phyloP scores from a whole-genome alignment of 2,329 filamentous ascomycete species.

The Clarireedia hainanense region DNA sequence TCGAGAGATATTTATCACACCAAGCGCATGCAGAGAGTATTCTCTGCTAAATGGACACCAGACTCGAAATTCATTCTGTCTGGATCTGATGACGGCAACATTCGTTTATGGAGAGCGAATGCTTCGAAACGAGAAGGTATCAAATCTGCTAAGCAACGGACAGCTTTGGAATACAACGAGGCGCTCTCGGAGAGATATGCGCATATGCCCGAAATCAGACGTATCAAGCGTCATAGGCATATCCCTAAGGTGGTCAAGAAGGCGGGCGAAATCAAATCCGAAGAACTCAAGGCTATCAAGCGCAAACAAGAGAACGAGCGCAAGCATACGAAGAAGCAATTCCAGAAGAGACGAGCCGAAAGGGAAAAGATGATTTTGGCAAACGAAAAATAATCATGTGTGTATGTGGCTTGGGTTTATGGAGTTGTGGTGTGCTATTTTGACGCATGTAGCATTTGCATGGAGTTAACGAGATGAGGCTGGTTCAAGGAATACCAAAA shows the following conservation, averaged over 20 bases:
- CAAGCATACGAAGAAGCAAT: slow-evolving; percentile 80
- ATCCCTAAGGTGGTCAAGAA: slow-evolving; percentile 92
- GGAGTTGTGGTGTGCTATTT: slow-evolving; percentile 1
- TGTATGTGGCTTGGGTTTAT: neutral
- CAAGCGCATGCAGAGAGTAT: slow-evolving; percentile 94
- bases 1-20: slow-evolving; percentile 94
- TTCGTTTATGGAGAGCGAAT: slow-evolving; percentile 81
- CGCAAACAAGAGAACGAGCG: slow-evolving; percentile 89
- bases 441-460: slow-evolving; percentile 9
- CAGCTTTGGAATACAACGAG: slow-evolving; percentile 87
- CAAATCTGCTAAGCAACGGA: slow-evolving; percentile 75
- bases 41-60: slow-evolving; percentile 75
- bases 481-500: slow-evolving; percentile 7
- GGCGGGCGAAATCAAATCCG: slow-evolving; percentile 86
- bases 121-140: slow-evolving; percentile 78
- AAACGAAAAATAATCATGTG: slow-evolving; percentile 21
- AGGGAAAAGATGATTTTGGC: slow-evolving; percentile 89
- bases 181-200: slow-evolving; percentile 75
- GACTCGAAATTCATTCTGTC: slow-evolving; percentile 86
- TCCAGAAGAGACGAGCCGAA: slow-evolving; percentile 64
- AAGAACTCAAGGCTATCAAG: slow-evolving; percentile 83
- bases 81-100: slow-evolving; percentile 89
- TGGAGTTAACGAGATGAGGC: slow-evolving; percentile 9
- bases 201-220: slow-evolving; percentile 92
- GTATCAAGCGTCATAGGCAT: slow-evolving; percentile 87